Conservation (phyloP, 1,284 basidiomycete species). For the Crepidotus sp. region DNA sequence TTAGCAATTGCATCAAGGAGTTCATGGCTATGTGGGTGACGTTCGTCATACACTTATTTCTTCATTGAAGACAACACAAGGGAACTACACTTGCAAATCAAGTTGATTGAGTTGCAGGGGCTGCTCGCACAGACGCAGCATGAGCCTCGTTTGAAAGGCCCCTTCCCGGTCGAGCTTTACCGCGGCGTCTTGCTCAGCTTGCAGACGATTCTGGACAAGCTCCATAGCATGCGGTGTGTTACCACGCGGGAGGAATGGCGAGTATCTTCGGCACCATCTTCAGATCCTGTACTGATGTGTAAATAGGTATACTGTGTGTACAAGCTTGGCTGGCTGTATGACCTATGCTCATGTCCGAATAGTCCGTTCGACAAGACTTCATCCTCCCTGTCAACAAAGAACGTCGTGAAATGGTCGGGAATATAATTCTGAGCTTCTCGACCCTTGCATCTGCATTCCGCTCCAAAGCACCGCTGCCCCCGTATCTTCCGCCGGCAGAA, state of each 20-base stretch:
- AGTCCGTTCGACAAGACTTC: slow-evolving; percentile 77
- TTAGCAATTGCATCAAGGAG: slow-evolving; percentile 63
- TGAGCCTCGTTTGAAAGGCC: slow-evolving; percentile 91
- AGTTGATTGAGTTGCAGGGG: slow-evolving; percentile 75
- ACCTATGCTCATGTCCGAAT: slow-evolving; percentile 12
- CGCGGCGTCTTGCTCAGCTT: slow-evolving; percentile 76
- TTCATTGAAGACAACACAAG: slow-evolving; percentile 32
- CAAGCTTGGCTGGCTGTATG: neutral
- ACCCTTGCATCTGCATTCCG: slow-evolving; percentile 81
- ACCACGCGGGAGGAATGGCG: slow-evolving; percentile 88
- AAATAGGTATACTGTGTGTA: slow-evolving; percentile 47
- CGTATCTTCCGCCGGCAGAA: slow-evolving; percentile 90
- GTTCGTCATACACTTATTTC: neutral
- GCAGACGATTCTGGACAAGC: slow-evolving; percentile 81
- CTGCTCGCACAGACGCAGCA: slow-evolving; percentile 83
- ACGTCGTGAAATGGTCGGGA: slow-evolving; percentile 87
- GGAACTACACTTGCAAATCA: slow-evolving; percentile 90
- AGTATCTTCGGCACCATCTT: neutral
- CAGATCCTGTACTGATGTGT: neutral
- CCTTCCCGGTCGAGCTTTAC: slow-evolving; percentile 79
- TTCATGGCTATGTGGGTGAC: slow-evolving; percentile 81
- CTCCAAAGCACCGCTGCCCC: slow-evolving; percentile 86
- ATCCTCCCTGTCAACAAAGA: slow-evolving; percentile 83
- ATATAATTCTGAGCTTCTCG: slow-evolving; percentile 88
- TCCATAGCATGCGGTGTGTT: slow-evolving; percentile 94